phyloP scores from a whole-genome alignment of 2,329 filamentous ascomycete species.

The Stachybotrys chlorohalonatus region DNA sequence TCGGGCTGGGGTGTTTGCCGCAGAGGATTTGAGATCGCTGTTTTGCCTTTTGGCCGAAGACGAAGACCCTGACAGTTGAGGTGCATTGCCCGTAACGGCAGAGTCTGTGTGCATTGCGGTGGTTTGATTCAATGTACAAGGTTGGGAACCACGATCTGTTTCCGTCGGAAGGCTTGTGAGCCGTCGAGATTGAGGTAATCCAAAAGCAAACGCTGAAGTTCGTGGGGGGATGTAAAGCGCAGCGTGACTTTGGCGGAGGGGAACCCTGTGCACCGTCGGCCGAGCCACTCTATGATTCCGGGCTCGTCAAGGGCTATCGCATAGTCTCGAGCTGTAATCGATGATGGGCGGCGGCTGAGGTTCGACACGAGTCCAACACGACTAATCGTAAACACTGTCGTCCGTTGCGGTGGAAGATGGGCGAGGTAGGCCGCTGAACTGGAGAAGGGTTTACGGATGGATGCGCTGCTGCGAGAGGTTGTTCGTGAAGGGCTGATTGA shows the following conservation, averaged over 20 bases:
- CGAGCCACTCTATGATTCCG: conserved; percentile 9
- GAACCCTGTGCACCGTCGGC: conserved; percentile 13
- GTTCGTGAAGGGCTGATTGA: conserved; percentile 1
- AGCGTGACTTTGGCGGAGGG: conserved; percentile 2
- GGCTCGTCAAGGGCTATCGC: conserved; percentile 12
- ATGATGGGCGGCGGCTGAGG: conserved; percentile 6
- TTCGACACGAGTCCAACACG: neutral
- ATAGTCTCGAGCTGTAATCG: conserved; percentile 15
- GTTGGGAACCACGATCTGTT: too few species aligned
- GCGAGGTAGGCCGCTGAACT: neutral
- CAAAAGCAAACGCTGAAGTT: neutral
- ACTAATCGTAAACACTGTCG: neutral
- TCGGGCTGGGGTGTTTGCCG: conserved; percentile 24
- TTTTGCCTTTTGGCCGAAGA: conserved; percentile 19
- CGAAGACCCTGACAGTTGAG: conserved; percentile 13
- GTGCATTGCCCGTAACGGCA: conserved; percentile 15
- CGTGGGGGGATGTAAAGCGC: neutral
- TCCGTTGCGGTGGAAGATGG: neutral
- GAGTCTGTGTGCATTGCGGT: conserved; percentile 27
- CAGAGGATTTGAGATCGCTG: conserved; percentile 19
- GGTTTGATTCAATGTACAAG: neutral
- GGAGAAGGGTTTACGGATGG: neutral
- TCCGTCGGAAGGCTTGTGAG: too few species aligned
- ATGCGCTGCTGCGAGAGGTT: neutral
- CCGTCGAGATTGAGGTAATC: too few species aligned